Evolutionary conservation across 2,329 filamentous ascomycete species (phyloP).

Genomic region (Cordyceps farinosa): DNA sequence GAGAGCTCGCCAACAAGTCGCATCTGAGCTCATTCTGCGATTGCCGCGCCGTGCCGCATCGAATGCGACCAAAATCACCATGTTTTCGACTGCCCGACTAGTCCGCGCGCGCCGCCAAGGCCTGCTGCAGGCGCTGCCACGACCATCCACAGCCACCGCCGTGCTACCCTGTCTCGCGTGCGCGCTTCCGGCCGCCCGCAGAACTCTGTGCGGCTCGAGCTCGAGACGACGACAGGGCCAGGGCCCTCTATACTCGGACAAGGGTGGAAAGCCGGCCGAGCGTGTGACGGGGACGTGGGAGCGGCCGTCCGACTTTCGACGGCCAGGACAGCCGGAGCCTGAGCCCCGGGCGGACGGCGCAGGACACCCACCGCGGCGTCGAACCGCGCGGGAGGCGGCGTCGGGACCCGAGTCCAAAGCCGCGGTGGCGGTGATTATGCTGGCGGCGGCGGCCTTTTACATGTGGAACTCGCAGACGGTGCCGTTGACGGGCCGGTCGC

Average conservation of each 20-base stretch:
- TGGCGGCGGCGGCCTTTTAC: constrained; percentile 57
- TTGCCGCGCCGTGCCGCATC: not conserved
- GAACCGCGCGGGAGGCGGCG: not conserved
- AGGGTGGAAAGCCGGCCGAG: not conserved
- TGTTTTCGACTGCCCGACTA: not conserved
- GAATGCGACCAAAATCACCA: not conserved
- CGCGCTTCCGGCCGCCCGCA: not conserved
- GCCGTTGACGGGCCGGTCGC: constrained; percentile 64
- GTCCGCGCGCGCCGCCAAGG: not conserved
- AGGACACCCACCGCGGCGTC: not conserved
- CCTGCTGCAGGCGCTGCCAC: not conserved
- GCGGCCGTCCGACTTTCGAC: not conserved
- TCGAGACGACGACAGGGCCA: not conserved
- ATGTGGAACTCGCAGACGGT: constrained; percentile 67
- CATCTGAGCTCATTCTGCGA: not conserved
- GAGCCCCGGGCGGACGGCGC: not conserved
- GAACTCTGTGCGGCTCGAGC: not conserved
- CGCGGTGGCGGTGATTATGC: constrained; percentile 35
- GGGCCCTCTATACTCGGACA: not conserved
- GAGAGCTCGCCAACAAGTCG: not conserved
- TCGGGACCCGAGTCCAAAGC: not conserved
- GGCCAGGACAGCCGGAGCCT: not conserved
- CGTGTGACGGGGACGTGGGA: constrained; percentile 6
- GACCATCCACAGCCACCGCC: not conserved
- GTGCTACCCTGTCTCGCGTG: not conserved